phyloP scores from a whole-genome alignment of 305 asterid species.

The Withania somnifera region DNA sequence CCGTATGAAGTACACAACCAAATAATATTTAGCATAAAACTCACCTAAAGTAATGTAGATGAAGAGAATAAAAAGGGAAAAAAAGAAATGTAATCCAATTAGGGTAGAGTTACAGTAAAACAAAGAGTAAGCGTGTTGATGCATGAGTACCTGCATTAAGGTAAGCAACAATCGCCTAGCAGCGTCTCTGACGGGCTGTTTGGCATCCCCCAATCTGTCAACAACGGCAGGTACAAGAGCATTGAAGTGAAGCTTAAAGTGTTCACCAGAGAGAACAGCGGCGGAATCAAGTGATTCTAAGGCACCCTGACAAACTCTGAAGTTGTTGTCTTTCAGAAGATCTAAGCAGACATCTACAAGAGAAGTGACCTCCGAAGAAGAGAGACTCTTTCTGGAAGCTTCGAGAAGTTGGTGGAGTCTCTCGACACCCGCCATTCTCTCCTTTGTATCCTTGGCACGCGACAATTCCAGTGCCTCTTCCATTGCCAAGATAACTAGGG shows the following conservation, averaged over 20 bases:
- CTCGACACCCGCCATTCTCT: slow-evolving; percentile 98
- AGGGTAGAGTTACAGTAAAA: background rate
- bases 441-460: slow-evolving; percentile 96
- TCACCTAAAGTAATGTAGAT: background rate
- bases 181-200: slow-evolving; percentile 95
- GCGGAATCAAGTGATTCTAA: slow-evolving; percentile 87
- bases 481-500: slow-evolving; percentile 25
- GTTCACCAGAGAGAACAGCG: slow-evolving; percentile 89
- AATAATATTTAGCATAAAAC: background rate
- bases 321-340: slow-evolving; percentile 92
- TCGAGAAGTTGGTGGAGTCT: slow-evolving; percentile 87
- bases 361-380: slow-evolving; percentile 74
- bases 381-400: slow-evolving; percentile 62
- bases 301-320: slow-evolving; percentile 90
- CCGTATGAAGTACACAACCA: background rate
- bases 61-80: background rate
- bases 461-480: slow-evolving; percentile 92
- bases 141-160: slow-evolving; percentile 71
- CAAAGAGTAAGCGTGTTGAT: background rate
- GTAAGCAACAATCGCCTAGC: slow-evolving; percentile 79
- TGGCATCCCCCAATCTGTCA: slow-evolving; percentile 81
- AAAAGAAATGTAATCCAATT: background rate
- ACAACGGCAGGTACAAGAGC: slow-evolving; percentile 94
- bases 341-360: slow-evolving; percentile 83
- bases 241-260: slow-evolving; percentile 89